Evolutionary conservation across 2,329 filamentous ascomycete species (phyloP).

Genomic region (Coleophoma cylindrospora): DNA sequence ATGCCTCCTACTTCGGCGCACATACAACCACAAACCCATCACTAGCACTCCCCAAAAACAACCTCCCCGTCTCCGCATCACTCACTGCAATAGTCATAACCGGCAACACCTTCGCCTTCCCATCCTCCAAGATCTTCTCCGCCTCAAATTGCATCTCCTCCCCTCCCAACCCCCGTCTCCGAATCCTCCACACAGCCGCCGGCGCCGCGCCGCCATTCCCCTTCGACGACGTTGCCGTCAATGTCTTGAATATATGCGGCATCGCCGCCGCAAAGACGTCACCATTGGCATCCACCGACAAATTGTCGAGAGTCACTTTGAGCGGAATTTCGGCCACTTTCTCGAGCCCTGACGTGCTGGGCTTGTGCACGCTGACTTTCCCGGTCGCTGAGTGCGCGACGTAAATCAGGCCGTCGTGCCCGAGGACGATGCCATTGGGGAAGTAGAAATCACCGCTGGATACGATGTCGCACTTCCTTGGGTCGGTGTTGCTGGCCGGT

Average conservation of each 20-base stretch:
- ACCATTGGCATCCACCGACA: slow-evolving; percentile 25
- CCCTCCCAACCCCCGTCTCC: slow-evolving; percentile 2
- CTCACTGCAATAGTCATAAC: slow-evolving; percentile 17
- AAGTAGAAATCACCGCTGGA: slow-evolving; percentile 16
- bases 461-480: slow-evolving; percentile 16
- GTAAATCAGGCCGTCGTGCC: slow-evolving; percentile 21
- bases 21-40: slow-evolving; percentile 13
- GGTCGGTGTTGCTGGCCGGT: slow-evolving; percentile 4
- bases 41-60: slow-evolving; percentile 19
- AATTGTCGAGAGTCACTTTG: slow-evolving; percentile 27
- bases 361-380: slow-evolving; percentile 16
- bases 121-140: slow-evolving; percentile 26
- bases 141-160: slow-evolving; percentile 9
- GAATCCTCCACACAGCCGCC: slow-evolving; percentile 16
- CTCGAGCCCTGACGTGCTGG: slow-evolving; percentile 1
- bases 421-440: slow-evolving; percentile 25
- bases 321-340: slow-evolving; percentile 18
- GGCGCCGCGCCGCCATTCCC: slow-evolving; percentile 8
- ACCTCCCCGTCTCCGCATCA: slow-evolving; percentile 19
- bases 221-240: slow-evolving; percentile 12
- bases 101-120: slow-evolving; percentile 16
- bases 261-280: slow-evolving; percentile 25
- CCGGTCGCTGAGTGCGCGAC: slow-evolving; percentile 22
- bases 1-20: slow-evolving; percentile 1
- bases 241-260: slow-evolving; percentile 18